Base-by-base conservation (phyloP, 1,139 yeast species). In the Candida sojae region DNA sequence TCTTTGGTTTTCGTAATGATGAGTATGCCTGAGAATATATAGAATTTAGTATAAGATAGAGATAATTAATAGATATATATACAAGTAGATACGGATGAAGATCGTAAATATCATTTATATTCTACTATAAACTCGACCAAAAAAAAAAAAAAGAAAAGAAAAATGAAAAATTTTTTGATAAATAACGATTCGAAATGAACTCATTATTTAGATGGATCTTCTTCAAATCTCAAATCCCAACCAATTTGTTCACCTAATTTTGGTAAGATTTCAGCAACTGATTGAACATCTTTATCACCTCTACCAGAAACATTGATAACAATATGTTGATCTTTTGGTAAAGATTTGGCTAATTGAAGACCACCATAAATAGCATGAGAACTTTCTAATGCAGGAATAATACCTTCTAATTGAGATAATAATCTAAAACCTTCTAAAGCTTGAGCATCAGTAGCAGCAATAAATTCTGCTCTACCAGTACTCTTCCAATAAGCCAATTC, bases 241-340 rank as follows among this genome's bases (percentile, higher is more conserved):
- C 87, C 93, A 64, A 93, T 92, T 67, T 84, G 67, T 45, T 93
- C 95, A 42, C 99, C 99, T 51, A 91, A 77, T 53, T 70, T 81
- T 42, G 99, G 99, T 63, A 93, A 79, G 45, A 86, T 83, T 68
- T 93, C 97, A 39, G 99, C 99, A 49, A 93, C 97, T 65, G 93
- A 88, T 73, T 92, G 97, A 34, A 93, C 99, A 66, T 93, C 99
- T 76, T 93, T 93, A 68, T 95, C 99, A 71, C 99, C 99, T 77
- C 99, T 88, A 62, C 99, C 99, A 46, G 97, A 89, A 51, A 93
- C 82, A 65, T 91, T 90, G 62, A 93, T 88, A 52, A 93, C 85
- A 53, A 93, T 74, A 64, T 89, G 84, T 71, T 91, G 81, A 56
- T 88, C 97, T 57, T 85, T 81, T 28, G 77, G 67, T 86, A 93